Base-by-base conservation (phyloP, 805 yeast genomes). In the Metschnikowia orientalis region DNA sequence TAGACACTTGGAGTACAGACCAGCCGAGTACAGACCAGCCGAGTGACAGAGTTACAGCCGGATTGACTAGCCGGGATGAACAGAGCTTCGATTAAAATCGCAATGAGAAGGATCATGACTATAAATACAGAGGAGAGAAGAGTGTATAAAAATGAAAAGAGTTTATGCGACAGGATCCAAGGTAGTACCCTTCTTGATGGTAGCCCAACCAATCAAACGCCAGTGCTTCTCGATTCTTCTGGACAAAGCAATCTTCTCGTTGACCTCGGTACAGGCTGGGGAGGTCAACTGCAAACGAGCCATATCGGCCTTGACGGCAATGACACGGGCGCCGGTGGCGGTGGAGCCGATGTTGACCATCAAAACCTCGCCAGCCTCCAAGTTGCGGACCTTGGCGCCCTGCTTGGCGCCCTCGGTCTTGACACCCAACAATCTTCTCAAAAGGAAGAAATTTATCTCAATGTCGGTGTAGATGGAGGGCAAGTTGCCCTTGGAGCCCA, bases 161-260 rank as follows among this genome's bases (percentile, higher is more conserved):
- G 28, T 3, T 27, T 57, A 72, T 51, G 72, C 72, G 51, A 79
- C 67, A 50, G 92, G 92, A 56, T 84, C 94, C 59, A 84, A 74
- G 37, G 89, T 81, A 41, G 89, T 81, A 67, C 96, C 96, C 67
- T 85, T 87, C 68, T 84, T 84, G 61, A 89, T 90, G 32, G 95
- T 88, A 51, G 98, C 99, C 99, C 99, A 92, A 54, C 99, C 99
- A 69, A 92, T 92, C 61, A 92, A 75, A 76, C 99, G 92, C 95
- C 97, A 92, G 66, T 92, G 99, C 78, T 90, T 90, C 61, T 92
- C 99, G 53, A 92, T 92, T 77, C 98, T 89, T 76, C 99, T 85
- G 27, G 97, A 88, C 57, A 92, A 72, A 23, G 99, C 99, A 63
- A 92, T 90, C 81, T 92, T 90, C 71, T 92, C 99, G 50, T 94